Evolutionary conservation across 306 rosid species (phyloP).

Genomic region (Quercus berberidifolia): DNA sequence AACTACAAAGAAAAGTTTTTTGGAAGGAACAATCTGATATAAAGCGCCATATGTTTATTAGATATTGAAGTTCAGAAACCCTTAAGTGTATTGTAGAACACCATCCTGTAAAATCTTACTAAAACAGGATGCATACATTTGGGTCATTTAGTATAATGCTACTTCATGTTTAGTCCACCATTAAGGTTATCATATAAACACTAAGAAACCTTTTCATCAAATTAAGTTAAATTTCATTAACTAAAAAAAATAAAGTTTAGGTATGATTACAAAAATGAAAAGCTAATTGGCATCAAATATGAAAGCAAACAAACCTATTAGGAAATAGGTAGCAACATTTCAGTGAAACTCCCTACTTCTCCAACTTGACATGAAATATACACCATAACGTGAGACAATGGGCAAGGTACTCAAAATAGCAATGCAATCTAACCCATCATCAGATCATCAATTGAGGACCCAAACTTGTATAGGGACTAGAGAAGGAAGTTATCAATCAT

Average conservation of each 20-base stretch:
- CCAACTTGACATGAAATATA: conserved; percentile 19
- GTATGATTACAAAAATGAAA: conserved; percentile 7
- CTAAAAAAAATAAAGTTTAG: background rate
- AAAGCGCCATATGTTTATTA: background rate
- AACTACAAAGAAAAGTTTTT: too few relatives aligned
- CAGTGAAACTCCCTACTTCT: conserved; percentile 12
- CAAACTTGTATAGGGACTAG: conserved; percentile 20
- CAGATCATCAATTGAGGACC: conserved; percentile 16
- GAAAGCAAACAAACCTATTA: background rate
- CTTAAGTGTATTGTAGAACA: background rate
- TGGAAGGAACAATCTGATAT: too few relatives aligned
- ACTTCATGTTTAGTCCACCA: background rate
- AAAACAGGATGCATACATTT: background rate
- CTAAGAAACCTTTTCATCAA: background rate
- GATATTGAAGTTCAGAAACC: background rate
- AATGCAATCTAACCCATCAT: conserved; percentile 18
- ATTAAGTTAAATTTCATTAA: background rate
- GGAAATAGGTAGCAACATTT: conserved; percentile 15
- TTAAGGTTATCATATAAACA: background rate
- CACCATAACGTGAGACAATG: conserved; percentile 17
- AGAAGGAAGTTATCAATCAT: conserved; percentile 83
- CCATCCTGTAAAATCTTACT: background rate
- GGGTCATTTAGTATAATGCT: background rate
- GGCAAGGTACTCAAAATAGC: conserved; percentile 12
- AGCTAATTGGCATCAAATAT: conserved; percentile 2